Evolutionary conservation across 75 land plant genomes (phyloP).

Genomic region (Pseudotsuga menziesii): DNA sequence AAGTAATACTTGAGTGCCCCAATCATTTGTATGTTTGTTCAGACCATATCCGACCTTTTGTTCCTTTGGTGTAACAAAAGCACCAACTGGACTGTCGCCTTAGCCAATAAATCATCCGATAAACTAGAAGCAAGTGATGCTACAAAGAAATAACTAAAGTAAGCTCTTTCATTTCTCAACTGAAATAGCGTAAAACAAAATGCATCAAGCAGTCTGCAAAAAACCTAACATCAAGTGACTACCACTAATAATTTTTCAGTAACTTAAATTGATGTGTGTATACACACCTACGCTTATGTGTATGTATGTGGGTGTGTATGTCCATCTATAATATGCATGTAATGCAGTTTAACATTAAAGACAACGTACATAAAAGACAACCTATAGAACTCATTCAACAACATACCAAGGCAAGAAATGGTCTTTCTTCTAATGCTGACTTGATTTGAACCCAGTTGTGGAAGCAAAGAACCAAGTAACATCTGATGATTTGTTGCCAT

Average conservation of each 20-base stretch:
- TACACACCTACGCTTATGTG: not conserved
- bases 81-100: constrained; percentile 78
- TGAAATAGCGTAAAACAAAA: not conserved
- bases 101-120: constrained; percentile 89
- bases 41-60: constrained; percentile 71
- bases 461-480: constrained; percentile 63
- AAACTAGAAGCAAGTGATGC: constrained; percentile 89
- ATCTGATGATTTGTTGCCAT: constrained; percentile 75
- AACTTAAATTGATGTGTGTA: not conserved
- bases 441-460: constrained; percentile 75
- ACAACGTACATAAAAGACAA: not conserved
- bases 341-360: too few species aligned
- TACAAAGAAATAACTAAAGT: constrained; percentile 16
- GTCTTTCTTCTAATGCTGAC: constrained; percentile 91
- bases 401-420: constrained; percentile 85
- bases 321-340: too few species aligned
- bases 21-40: constrained; percentile 97
- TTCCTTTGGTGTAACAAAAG: constrained; percentile 58
- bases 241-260: not conserved
- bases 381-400: not conserved
- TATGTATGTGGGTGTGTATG: too few species aligned
- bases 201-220: not conserved
- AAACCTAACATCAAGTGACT: not conserved
- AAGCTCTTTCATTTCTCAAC: not conserved
- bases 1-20: constrained; percentile 81